Base-by-base conservation (phyloP, 2,329 filamentous ascomycete genomes). In the Calonectria leucothoes region DNA sequence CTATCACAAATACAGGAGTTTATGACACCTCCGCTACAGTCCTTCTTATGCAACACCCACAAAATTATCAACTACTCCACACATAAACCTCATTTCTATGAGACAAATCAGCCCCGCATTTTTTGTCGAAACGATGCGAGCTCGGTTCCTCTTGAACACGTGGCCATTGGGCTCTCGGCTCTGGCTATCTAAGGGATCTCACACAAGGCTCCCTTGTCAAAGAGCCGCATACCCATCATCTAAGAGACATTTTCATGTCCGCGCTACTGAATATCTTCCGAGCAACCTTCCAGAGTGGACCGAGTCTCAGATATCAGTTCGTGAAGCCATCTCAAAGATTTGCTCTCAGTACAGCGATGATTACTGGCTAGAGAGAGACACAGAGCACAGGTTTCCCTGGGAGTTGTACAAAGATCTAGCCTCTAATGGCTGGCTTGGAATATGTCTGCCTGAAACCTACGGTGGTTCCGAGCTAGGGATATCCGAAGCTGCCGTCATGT, bases 271-370 rank as follows among this genome's bases (percentile, higher is more conserved):
- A 6, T 74, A 45, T 37, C 51, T 74, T 1, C 72, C 72, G 2
- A 74, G 12, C 59, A 14, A 72, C n/a, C 17, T 72, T 4, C 72
- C 72, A 10, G 72, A 64, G 3, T 74, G 72, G 72, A 74, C 57
- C 3, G 72, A 74, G 31, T 74, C 72, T 25, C 72, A 74, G 51
- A 29, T 25, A 10, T 70, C 63, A 5, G 73, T 75, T n/a, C 70
- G 73, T 12, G 74, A 74, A n/a, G 74, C 71, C 29, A 65, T 75
- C 20, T 12, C 57, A 1, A 71, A 75, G 45, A 71, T 71, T 14
- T 74, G 74, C 37, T 25, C 42, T 7, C 23, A 71, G 11, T 75
- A 73, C 14, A 14, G 15, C 6, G 71, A 75, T 23, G 69, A 71
- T 6, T 74, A 75, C 31, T 73, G 69, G 71, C 20, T 69, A 6